Percentiles rank a stretch among this genome's conserved stretches.
phyloP scores from a whole-genome alignment of 164 flowering plant genomes.

The Piper longum region DNA sequence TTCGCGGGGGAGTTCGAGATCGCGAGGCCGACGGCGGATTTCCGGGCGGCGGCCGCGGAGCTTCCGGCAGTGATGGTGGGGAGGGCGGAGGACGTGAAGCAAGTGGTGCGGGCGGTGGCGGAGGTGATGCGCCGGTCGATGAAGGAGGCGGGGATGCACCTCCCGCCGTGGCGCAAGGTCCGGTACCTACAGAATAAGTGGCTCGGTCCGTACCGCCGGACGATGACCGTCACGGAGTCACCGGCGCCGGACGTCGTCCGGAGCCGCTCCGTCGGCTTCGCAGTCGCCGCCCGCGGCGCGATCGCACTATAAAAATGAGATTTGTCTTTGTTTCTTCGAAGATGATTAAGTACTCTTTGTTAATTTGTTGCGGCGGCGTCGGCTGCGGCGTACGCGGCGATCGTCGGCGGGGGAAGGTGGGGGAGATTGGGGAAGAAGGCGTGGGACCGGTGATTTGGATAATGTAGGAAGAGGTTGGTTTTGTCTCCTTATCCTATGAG shows the following conservation, averaged over 20 bases:
- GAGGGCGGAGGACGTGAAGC: conserved; percentile 44
- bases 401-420: no score
- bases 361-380: no score
- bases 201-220: conserved; percentile 60
- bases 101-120: conserved; percentile 28
- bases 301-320: not conserved
- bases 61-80: conserved; percentile 58
- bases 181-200: conserved; percentile 66
- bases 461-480: no score
- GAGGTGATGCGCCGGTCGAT: conserved; percentile 52
- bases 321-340: no score
- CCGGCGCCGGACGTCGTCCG: conserved; percentile 14
- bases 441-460: no score
- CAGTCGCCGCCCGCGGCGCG: conserved; percentile 8
- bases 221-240: conserved; percentile 5
- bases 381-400: no score
- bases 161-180: conserved; percentile 82
- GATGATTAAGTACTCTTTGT: no score
- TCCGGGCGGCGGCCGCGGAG: conserved; percentile 12
- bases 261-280: conserved; percentile 50
- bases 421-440: no score
- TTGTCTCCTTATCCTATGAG: no score
- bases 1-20: conserved; percentile 55
- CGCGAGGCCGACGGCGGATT: conserved; percentile 51
- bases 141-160: conserved; percentile 30